These are phyloP conservation scores for Pseudogymnoascus sp. DNA, from an alignment of 2,329 filamentous ascomycete species.

Conservation along the genomic window DNA sequence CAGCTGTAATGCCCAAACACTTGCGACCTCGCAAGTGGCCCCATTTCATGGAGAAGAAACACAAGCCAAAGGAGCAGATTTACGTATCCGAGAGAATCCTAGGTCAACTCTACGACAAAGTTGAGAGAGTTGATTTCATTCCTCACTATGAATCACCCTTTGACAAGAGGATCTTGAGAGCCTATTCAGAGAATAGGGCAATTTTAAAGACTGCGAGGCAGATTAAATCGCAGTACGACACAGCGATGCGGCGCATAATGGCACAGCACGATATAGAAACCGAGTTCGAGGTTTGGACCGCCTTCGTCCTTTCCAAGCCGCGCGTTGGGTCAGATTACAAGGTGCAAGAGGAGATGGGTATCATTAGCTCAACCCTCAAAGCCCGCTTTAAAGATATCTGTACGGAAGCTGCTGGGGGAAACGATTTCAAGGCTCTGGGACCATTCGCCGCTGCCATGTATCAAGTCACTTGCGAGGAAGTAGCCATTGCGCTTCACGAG, in stretches of 20 bases:
- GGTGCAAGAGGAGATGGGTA: constrained; percentile 71
- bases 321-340: constrained; percentile 72
- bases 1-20: constrained; percentile 55
- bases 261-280: constrained; percentile 73
- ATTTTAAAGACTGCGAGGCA: constrained; percentile 50
- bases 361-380: constrained; percentile 56
- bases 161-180: constrained; percentile 62
- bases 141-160: constrained; percentile 67
- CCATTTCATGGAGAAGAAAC: constrained; percentile 75
- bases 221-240: constrained; percentile 73
- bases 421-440: constrained; percentile 49
- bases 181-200: constrained; percentile 46
- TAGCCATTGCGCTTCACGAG: constrained; percentile 49
- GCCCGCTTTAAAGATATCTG: constrained; percentile 60
- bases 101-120: constrained; percentile 73
- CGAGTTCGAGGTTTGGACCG: constrained; percentile 87
- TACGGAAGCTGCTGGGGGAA: constrained; percentile 52
- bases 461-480: constrained; percentile 64
- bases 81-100: constrained; percentile 67
- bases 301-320: constrained; percentile 71
- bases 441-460: constrained; percentile 85
- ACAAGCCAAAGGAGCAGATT: constrained; percentile 35
- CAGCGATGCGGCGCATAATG: constrained; percentile 68
- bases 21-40: constrained; percentile 61
- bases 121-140: constrained; percentile 56